A percentile compares a stretch with the other conserved stretches of the same genome.
Conservation (phyloP, 768 basidiomycete species). For the Boletus vermiculosoides region DNA sequence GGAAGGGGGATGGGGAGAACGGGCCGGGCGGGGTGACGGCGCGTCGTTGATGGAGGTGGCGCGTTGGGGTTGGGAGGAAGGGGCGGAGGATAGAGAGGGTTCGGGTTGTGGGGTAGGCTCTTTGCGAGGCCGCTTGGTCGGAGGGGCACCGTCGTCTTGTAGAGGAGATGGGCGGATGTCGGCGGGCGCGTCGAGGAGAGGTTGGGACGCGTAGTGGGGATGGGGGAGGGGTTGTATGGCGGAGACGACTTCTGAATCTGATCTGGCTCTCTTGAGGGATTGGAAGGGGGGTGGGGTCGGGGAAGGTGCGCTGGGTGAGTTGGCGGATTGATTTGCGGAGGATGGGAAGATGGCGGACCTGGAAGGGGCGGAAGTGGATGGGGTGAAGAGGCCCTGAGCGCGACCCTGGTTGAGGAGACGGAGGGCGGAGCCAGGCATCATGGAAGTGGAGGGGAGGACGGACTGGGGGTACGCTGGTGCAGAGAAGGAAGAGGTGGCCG, state of each 20-base stretch:
- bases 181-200: slow-evolving; percentile 33
- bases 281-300: slow-evolving; percentile 50
- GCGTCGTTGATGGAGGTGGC: slow-evolving; percentile 34
- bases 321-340: slow-evolving; percentile 44
- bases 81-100: slow-evolving; percentile 20
- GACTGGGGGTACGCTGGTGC: slow-evolving; percentile 52
- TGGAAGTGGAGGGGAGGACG: slow-evolving; percentile 73
- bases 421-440: slow-evolving; percentile 84
- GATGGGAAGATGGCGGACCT: slow-evolving; percentile 55
- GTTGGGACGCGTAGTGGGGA: slow-evolving; percentile 21
- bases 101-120: slow-evolving; percentile 44
- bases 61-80: slow-evolving; percentile 23
- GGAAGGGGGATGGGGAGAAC: slow-evolving; percentile 44
- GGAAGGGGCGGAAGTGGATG: slow-evolving; percentile 65
- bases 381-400: slow-evolving; percentile 83
- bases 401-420: slow-evolving; percentile 82
- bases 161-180: slow-evolving; percentile 48
- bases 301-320: slow-evolving; percentile 51
- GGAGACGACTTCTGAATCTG: slow-evolving; percentile 57
- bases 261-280: slow-evolving; percentile 60
- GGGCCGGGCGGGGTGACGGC: slow-evolving; percentile 40
- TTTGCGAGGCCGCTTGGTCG: slow-evolving; percentile 68
- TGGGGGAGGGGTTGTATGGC: slow-evolving; percentile 15
- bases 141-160: slow-evolving; percentile 64
- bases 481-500: slow-evolving; percentile 67